phyloP scores from a whole-genome alignment of 129 eudicot genomes.

The Logfia minima region DNA sequence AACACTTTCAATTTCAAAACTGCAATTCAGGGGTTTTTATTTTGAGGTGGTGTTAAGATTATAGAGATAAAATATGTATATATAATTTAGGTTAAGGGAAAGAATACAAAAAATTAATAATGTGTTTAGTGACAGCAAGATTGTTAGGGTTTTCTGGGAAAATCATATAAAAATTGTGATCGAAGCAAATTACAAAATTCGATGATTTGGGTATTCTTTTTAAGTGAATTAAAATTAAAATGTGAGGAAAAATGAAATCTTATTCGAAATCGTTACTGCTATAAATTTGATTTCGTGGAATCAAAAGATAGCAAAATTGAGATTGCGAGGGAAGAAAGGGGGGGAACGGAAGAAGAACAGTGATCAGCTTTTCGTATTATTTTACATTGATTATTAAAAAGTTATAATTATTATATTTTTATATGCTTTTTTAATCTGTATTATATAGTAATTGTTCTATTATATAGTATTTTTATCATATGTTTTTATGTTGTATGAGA shows the following conservation, averaged over 20 bases:
- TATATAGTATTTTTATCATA: too few relatives aligned
- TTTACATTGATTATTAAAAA: background rate
- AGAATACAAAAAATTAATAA: slow-evolving; percentile 12
- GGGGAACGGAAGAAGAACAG: slow-evolving; percentile 23
- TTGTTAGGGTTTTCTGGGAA: slow-evolving; percentile 36
- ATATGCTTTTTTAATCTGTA: too few relatives aligned
- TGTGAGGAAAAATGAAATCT: slow-evolving; percentile 24
- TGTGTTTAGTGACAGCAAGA: slow-evolving; percentile 40
- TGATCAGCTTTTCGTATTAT: slow-evolving; percentile 28
- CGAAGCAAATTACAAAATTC: slow-evolving; percentile 19
- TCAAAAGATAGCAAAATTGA: slow-evolving; percentile 5
- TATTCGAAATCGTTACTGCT: slow-evolving; percentile 18
- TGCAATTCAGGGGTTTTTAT: slow-evolving; percentile 16
- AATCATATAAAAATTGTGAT: slow-evolving; percentile 26
- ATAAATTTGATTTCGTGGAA: slow-evolving; percentile 16
- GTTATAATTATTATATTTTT: too few relatives aligned
- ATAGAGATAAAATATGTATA: background rate
- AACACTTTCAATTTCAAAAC: slow-evolving; percentile 20
- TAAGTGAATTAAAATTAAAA: slow-evolving; percentile 13
- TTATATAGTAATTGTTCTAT: too few relatives aligned
- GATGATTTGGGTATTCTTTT: slow-evolving; percentile 4
- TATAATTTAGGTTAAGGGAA: slow-evolving; percentile 16
- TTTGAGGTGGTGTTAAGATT: slow-evolving; percentile 18
- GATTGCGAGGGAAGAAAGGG: slow-evolving; percentile 27
- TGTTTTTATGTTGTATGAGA: too few relatives aligned